Evolutionary conservation across 2,329 filamentous ascomycete species (phyloP).

Genomic region (Calycina marina): DNA sequence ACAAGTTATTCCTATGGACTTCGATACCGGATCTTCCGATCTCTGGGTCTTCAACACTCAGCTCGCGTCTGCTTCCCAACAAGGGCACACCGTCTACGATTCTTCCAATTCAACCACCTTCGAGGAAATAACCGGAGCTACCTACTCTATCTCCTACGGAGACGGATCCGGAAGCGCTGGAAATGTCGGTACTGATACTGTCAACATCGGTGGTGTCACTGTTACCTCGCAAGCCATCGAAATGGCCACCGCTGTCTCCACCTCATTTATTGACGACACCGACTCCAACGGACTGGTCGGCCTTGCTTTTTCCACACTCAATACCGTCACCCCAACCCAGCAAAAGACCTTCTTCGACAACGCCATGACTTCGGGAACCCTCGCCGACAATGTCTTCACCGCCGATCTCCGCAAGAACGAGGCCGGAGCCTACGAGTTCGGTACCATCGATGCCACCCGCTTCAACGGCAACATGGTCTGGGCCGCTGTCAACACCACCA

Average conservation of each 20-base stretch:
- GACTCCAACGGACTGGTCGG: slow-evolving; percentile 44
- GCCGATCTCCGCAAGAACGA: slow-evolving; percentile 34
- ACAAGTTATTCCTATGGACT: slow-evolving; percentile 22
- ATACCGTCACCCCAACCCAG: slow-evolving; percentile 21
- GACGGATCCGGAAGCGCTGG: slow-evolving; percentile 26
- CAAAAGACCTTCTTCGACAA: slow-evolving; percentile 25
- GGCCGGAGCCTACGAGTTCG: slow-evolving; percentile 39
- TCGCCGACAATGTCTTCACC: slow-evolving; percentile 42
- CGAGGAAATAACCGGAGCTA: slow-evolving; percentile 17
- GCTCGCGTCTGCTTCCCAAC: slow-evolving; percentile 16
- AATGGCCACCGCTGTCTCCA: slow-evolving; percentile 21
- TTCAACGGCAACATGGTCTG: slow-evolving; percentile 40
- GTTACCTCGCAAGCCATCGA: slow-evolving; percentile 23
- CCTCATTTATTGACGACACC: slow-evolving; percentile 23
- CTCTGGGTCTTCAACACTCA: slow-evolving; percentile 24
- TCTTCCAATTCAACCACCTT: slow-evolving; percentile 19
- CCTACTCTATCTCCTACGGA: slow-evolving; percentile 23
- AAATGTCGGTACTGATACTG: slow-evolving; percentile 23
- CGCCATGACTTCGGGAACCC: slow-evolving; percentile 13
- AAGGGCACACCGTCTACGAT: slow-evolving; percentile 21
- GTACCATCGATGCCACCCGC: slow-evolving; percentile 36
- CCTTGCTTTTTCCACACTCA: slow-evolving; percentile 31
- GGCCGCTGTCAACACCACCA: slow-evolving; percentile 30
- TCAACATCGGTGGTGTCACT: slow-evolving; percentile 23
- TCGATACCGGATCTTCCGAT: slow-evolving; percentile 23